Conservation (phyloP, 78 protist species). For the Mastigamoeba balamuthi region DNA sequence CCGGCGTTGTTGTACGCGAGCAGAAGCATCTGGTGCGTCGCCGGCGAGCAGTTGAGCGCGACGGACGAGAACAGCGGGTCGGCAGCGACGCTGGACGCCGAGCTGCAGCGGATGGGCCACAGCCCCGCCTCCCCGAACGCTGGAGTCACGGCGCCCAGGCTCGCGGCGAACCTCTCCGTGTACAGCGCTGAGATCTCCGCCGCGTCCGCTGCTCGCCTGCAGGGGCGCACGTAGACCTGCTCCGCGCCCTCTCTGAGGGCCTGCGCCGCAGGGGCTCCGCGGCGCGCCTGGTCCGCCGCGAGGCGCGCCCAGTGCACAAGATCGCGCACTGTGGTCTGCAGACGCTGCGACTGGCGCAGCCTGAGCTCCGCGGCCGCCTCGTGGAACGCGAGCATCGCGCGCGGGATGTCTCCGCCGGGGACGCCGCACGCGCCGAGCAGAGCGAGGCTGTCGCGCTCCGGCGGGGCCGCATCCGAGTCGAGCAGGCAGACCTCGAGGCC, state of each 20-base stretch:
- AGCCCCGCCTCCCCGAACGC: no score
- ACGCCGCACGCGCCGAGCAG: constrained; percentile 30
- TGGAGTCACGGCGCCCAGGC: no score
- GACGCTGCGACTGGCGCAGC: constrained; percentile 17
- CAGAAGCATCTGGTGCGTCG: no score
- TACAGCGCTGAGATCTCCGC: no score
- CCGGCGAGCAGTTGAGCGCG: no score
- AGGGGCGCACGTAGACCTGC: background rate
- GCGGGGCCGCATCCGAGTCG: background rate
- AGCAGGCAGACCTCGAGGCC: constrained; percentile 79
- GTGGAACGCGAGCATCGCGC: constrained; percentile 29
- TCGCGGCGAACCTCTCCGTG: no score
- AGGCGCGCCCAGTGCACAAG: constrained; percentile 33
- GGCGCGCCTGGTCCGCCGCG: constrained; percentile 12
- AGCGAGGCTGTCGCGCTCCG: constrained; percentile 15
- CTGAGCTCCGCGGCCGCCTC: background rate
- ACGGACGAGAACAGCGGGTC: no score
- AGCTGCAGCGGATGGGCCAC: no score
- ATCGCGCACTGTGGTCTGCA: constrained; percentile 15
- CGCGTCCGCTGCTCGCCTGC: no score
- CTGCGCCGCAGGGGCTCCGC: constrained; percentile 1
- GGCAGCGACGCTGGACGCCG: no score
- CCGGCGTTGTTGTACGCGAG: no score
- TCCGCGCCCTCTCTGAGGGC: background rate
- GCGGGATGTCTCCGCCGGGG: background rate